Base-by-base conservation (phyloP, 176 grass and related monocot genomes). In the Echinochloa phyllopogon region DNA sequence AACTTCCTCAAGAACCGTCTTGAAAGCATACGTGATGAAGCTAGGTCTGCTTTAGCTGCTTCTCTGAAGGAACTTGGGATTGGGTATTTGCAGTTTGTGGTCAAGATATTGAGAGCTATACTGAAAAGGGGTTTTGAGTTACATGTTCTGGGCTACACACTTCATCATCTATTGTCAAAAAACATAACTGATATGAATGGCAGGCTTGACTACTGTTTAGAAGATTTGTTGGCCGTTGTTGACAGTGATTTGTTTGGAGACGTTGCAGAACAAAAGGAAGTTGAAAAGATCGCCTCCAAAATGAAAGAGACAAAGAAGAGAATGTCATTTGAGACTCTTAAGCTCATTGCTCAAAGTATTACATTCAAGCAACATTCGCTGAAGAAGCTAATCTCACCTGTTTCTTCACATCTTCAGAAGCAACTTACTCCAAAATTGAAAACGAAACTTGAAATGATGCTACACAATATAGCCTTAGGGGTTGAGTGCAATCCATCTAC, bases 281-380 rank as follows among this genome's bases (percentile, higher is more conserved):
- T 98, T 86, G 91, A 94, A 52, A 95, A 98, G 72, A 88, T 98
- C 74, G 96, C 96, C 45, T 90, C 89, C 49, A 98, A 98, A 90
- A 98, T 95, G 96, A 98, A 98, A 86, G 96, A 98, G 62, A 95
- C 96, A 38, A 95, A 90, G 82, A 98, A 95, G 82, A 95, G 91
- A 20, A 94, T 93, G 91, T 98, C 96, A 24, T 95, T 87, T 85
- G 93, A 98, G 48, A 92, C 93, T 80, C 85, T 98, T 74, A 90
- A 95, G 69, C 73, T 98, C 53, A 86, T 95, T 87, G 74, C 89
- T 85, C 85, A 94, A 78, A 78, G 82, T 59, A 78, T 98, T 86
- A 95, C 93, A 75, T 95, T 95, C 80, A 92, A 59, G 78, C 95
- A 93, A 69, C 87, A 95, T 89, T 88, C 87, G 49, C 71, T 72